Conservation (phyloP, 495 filamentous ascomycete species). For the Talaromyces thailandensis region DNA sequence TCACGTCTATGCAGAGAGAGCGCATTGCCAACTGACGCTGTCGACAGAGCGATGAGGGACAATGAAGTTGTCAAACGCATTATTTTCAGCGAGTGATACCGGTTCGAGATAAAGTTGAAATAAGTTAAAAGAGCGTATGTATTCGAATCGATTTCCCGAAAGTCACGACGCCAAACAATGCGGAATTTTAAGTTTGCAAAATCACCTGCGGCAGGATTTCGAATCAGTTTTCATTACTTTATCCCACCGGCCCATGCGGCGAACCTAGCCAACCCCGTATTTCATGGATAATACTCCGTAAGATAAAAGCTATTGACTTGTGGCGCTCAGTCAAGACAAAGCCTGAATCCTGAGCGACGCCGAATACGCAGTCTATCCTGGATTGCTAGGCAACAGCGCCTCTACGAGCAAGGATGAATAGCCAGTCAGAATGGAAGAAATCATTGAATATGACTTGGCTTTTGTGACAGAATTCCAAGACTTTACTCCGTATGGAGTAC, state of each 20-base stretch:
- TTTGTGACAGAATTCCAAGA: background rate
- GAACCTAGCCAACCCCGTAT: background rate
- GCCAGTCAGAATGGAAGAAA: background rate
- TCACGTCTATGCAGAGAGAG: conserved; percentile 18
- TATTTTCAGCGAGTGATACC: background rate
- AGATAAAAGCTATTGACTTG: background rate
- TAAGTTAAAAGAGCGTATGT: background rate
- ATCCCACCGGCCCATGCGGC: background rate
- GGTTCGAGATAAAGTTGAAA: background rate
- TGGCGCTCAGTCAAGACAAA: background rate
- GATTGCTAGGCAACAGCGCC: background rate
- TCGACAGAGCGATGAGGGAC: conserved; percentile 10
- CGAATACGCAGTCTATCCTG: background rate
- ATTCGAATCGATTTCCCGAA: background rate
- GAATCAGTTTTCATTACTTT: background rate
- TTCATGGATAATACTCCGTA: background rate
- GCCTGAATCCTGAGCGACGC: background rate
- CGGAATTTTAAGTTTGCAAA: background rate
- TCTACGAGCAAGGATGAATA: background rate
- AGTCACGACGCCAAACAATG: background rate
- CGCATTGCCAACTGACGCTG: conserved; percentile 13
- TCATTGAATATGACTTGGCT: background rate
- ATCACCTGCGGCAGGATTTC: background rate
- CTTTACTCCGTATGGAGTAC: background rate
- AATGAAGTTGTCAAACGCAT: conserved; percentile 13